Conservation (phyloP, 371 early-diverging fungal genomes). For the Blastocladiella emersonii region DNA sequence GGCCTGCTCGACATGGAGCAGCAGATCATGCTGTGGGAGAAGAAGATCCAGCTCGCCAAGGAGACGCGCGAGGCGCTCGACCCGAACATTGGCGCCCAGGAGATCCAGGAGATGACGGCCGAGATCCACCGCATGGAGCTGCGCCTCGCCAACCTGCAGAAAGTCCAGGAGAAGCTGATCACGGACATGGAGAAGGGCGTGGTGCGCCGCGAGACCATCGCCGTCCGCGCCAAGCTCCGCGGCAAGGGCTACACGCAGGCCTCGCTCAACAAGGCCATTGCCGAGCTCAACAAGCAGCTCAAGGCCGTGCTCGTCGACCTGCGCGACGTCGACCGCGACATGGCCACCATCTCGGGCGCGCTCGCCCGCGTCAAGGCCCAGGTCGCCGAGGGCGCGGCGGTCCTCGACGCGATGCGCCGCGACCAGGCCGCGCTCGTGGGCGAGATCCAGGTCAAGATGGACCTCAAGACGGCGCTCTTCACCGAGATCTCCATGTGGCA, state of each 20-base stretch:
- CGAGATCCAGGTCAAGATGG: slow-evolving; percentile 4
- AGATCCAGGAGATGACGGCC: slow-evolving; percentile 35
- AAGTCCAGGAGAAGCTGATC: slow-evolving; percentile 40
- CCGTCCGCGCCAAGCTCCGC: slow-evolving; percentile 16
- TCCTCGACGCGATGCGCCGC: slow-evolving; percentile 12
- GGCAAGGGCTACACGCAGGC: slow-evolving; percentile 26
- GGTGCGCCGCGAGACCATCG: slow-evolving; percentile 30
- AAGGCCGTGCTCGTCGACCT: slow-evolving; percentile 22
- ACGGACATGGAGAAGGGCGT: slow-evolving; percentile 41
- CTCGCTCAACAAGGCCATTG: slow-evolving; percentile 28
- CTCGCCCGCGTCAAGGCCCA: slow-evolving; percentile 14
- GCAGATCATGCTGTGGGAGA: slow-evolving; percentile 46
- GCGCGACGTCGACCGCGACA: slow-evolving; percentile 17
- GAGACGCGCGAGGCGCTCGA: slow-evolving; percentile 43
- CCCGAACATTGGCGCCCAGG: slow-evolving; percentile 37
- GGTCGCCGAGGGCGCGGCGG: slow-evolving; percentile 15
- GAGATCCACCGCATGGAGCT: slow-evolving; percentile 45
- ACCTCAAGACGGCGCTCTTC: slow-evolving; percentile 5
- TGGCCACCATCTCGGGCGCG: slow-evolving; percentile 15
- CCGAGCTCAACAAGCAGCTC: slow-evolving; percentile 28
- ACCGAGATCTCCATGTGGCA: slow-evolving; percentile 24
- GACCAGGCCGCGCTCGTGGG: slow-evolving; percentile 12
- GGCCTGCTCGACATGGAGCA: slow-evolving; percentile 42
- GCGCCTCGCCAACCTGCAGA: slow-evolving; percentile 31
- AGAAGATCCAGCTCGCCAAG: slow-evolving; percentile 43